Conservation (phyloP, 2,329 filamentous ascomycete species). For the Trichoderma guizhouense region DNA sequence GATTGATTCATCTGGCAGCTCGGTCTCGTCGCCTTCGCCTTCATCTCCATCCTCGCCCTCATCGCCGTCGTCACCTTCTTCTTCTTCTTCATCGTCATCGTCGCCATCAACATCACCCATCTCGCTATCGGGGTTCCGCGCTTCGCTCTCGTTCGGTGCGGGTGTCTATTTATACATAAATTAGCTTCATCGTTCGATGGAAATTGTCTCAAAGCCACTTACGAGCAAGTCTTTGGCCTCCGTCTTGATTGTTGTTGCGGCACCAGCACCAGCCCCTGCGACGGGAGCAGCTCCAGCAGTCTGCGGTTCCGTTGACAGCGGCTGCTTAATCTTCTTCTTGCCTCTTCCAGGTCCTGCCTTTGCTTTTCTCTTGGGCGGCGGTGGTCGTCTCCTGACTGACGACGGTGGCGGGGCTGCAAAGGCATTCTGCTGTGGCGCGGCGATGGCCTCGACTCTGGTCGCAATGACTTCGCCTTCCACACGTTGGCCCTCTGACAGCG, state of each 20-base stretch:
- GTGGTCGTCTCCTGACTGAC: conserved; percentile 58
- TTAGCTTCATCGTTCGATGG: neutral
- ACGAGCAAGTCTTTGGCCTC: conserved; percentile 40
- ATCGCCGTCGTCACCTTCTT: conserved; percentile 46
- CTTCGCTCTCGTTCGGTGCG: conserved; percentile 44
- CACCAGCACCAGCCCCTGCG: conserved; percentile 29
- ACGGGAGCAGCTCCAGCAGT: conserved; percentile 30
- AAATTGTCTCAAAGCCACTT: conserved; percentile 21
- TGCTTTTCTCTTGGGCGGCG: conserved; percentile 75
- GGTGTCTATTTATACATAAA: conserved; percentile 29
- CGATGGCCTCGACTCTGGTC: conserved; percentile 53
- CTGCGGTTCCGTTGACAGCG: conserved; percentile 36
- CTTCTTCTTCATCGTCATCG: conserved; percentile 44
- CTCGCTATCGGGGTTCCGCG: conserved; percentile 48
- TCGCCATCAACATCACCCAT: conserved; percentile 51
- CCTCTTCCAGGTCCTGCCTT: conserved; percentile 74
- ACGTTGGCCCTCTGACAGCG: conserved; percentile 72
- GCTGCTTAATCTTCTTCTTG: conserved; percentile 70
- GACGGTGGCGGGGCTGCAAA: conserved; percentile 42
- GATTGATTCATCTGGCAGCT: conserved; percentile 28
- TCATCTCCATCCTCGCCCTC: conserved; percentile 46
- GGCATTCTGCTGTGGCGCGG: conserved; percentile 55
- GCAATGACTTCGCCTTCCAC: conserved; percentile 79
- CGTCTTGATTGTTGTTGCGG: conserved; percentile 37
- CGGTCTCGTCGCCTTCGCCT: conserved; percentile 42